phyloP scores from a whole-genome alignment of 2,329 filamentous ascomycete genomes.

The Neofusicoccum umdonicola region DNA sequence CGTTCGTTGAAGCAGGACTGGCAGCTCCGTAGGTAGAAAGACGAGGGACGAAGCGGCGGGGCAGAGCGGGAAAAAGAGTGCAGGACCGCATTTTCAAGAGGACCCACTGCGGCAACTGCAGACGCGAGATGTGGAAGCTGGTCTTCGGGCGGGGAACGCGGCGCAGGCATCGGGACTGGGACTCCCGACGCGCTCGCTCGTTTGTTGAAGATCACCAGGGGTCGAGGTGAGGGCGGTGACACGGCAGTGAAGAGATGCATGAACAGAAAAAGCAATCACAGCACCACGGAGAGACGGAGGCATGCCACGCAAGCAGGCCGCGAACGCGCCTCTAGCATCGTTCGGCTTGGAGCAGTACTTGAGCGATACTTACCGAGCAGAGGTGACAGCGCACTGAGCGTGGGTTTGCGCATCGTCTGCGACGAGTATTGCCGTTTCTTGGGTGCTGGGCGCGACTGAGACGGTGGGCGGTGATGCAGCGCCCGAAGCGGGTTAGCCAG shows the following conservation, averaged over 20 bases:
- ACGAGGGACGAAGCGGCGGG: neutral
- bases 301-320: neutral
- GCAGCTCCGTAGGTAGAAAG: neutral
- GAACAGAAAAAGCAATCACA: neutral
- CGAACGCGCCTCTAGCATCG: no score
- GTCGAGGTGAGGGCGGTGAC: neutral
- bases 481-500: neutral
- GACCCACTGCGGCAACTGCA: neutral
- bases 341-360: no score
- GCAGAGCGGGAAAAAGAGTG: neutral
- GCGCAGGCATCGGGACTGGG: neutral
- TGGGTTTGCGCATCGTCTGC: neutral
- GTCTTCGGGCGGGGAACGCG: neutral
- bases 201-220: slow-evolving; percentile 2
- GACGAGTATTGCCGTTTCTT: neutral
- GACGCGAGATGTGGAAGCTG: neutral
- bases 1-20: neutral
- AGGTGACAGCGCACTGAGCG: no score
- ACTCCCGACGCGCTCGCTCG: neutral
- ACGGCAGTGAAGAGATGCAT: neutral
- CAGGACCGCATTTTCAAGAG: neutral
- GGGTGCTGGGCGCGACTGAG: neutral
- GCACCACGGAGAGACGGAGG: neutral
- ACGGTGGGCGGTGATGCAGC: neutral
- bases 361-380: no score